Base-by-base conservation (phyloP, 2,329 filamentous ascomycete species). In the Botrytis tulipae region DNA sequence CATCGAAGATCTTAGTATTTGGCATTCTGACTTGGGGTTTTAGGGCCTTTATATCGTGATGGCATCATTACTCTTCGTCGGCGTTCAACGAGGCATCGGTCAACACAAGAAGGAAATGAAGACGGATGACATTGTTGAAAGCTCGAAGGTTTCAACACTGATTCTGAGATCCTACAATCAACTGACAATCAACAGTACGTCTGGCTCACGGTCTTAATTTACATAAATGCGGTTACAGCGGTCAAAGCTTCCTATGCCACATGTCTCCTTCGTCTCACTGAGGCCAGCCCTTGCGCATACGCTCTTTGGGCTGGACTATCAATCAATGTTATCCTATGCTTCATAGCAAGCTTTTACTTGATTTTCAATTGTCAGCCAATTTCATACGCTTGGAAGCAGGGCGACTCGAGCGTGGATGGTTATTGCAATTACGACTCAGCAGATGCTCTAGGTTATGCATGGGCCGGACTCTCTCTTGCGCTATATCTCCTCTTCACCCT, bases 301-400 rank as follows among this genome's bases (percentile, higher is more conserved):
- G 37, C 68, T 32, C 71, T 73, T 46, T 73, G 72, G 72, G 46
- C 20, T 8, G 72, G 59, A 9, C 40, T 73, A 20, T 59, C 67
- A 22, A 32, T 71, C n/a, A 73, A 73, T 18, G 32, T 70, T 6
- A 59, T 73, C 8, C 6, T 73, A 14, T 73, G 67, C 40, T 44
- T 73, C 40, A 71, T 73, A 40, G 57, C 67, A 40, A 65, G 46
- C 59, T 69, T 70, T 14, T 73, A 71, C 44, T 20, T 70, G 22
- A 71, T 73, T 5, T 73, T 73, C 37, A 73, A 69, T 40, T 73
- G 72, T 5, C 57, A 8, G 12, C 72, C 72, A 54, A 69, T 73
- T 25, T 37, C 42, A 29, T 73, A 73, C 46, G 67, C 66, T 46
- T 73, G 72, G 72, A 48, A 12, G 10, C 66, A 73, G 22, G 67